Conservation (phyloP, 371 early-diverging fungal genomes). For the Sporodiniella umbellata region DNA sequence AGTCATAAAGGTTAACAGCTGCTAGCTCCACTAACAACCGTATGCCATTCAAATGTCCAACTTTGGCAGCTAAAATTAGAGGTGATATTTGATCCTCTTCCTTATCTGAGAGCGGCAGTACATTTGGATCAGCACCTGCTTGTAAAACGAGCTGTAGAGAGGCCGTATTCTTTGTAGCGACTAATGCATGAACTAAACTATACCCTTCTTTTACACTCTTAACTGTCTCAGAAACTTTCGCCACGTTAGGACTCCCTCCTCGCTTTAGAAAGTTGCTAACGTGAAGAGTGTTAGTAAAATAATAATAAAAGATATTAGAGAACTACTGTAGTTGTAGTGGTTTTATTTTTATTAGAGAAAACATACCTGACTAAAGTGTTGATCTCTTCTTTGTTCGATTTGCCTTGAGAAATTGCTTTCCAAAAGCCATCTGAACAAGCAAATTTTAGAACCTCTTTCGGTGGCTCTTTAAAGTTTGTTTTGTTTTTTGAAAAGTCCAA, state of each 20-base stretch:
- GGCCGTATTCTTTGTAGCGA: constrained; percentile 27
- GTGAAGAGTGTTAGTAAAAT: neutral
- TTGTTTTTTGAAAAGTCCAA: no score
- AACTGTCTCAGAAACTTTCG: constrained; percentile 32
- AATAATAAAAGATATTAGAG: no score
- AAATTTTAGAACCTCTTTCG: constrained; percentile 12
- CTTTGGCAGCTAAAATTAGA: constrained; percentile 32
- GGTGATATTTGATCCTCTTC: constrained; percentile 24
- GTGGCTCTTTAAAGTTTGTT: no score
- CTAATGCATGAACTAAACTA: constrained; percentile 37
- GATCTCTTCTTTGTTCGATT: constrained; percentile 25
- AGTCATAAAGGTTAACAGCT: constrained; percentile 15
- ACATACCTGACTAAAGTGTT: constrained; percentile 28
- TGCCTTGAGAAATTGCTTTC: constrained; percentile 35
- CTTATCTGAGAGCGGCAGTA: constrained; percentile 19
- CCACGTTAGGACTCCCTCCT: constrained; percentile 45
- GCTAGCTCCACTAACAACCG: constrained; percentile 27
- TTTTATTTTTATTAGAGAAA: neutral
- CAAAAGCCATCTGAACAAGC: constrained; percentile 45
- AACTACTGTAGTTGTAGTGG: no score
- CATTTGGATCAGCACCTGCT: constrained; percentile 36
- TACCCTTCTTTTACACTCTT: constrained; percentile 42
- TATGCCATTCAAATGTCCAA: constrained; percentile 33
- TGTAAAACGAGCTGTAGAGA: constrained; percentile 27
- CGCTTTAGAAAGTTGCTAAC: constrained; percentile 40